Base-by-base conservation (phyloP, 208 protist species). In the Trypanosoma avium region DNA sequence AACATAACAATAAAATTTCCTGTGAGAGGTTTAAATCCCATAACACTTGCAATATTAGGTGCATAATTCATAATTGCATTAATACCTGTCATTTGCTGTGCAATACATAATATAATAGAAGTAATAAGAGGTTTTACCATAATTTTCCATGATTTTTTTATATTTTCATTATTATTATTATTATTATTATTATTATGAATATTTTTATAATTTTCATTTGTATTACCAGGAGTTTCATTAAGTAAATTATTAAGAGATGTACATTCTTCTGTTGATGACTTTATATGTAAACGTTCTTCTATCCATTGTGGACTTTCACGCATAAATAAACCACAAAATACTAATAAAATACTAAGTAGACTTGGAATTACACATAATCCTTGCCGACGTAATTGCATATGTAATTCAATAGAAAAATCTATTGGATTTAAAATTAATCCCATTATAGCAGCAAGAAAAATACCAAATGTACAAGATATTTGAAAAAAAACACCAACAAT, bases 1-100 rank as follows among this genome's bases (percentile, higher is more conserved):
- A 38, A 36, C 80, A 86, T 86, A 15, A 86, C 56, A 30, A 81
- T 47, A 47, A 86, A 40, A 61, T 81, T 86, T 57, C 80, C 80
- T 24, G 68, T 47, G 17, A 86, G 67, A 36, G 71, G 64, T 8
- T 40, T 36, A 17, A 77, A 45, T 45, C 66, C 70, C 42, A 73
- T 49, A 35, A 30, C 68, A 13, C 27, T 40, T 43, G 61, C 73
- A 55, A 86, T 81, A 21, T 13, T 76, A 19, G 75, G 75, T 7
- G 75, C 75, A 42, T 77, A 86, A 65, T 70, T 82, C 70, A 82
- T 81, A 32, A 82, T 61, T 5, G 80, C 80, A 59, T 68, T 75
- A 49, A 82, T 79, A 15, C 80, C 80, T 17, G 81, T 86, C 42
- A 81, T 43, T 57, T 81, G 73, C 40, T 75, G 70, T 43, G 80